phyloP scores from a whole-genome alignment of 1,139 yeast genomes.

The Groenewaldozyma sp. region DNA sequence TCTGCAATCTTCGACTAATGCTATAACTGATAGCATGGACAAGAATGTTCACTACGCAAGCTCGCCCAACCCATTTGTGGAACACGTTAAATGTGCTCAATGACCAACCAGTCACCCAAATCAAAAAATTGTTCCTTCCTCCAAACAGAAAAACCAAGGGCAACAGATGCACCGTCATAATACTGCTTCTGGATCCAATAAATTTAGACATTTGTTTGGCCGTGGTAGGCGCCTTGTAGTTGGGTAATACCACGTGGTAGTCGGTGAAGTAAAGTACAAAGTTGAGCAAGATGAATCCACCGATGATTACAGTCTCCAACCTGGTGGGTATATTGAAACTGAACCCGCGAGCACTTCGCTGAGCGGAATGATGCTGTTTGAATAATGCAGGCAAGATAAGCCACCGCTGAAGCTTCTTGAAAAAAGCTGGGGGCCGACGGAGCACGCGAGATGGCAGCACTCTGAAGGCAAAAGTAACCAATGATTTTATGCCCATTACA shows the following conservation, averaged over 20 bases:
- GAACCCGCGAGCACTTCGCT: slow-evolving; percentile 21
- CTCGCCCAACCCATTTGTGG: slow-evolving; percentile 61
- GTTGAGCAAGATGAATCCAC: slow-evolving; percentile 37
- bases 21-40: slow-evolving; percentile 25
- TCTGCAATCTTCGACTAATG: slow-evolving; percentile 6
- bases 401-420: slow-evolving; percentile 12
- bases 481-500: slow-evolving; percentile 6
- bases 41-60: slow-evolving; percentile 38
- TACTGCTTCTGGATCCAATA: slow-evolving; percentile 54
- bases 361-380: slow-evolving; percentile 35
- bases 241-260: slow-evolving; percentile 34
- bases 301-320: slow-evolving; percentile 41
- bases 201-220: slow-evolving; percentile 39
- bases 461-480: slow-evolving; percentile 7
- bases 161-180: slow-evolving; percentile 38
- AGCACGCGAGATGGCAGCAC: slow-evolving; percentile 7
- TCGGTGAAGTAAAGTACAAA: slow-evolving; percentile 32
- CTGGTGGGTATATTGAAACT: slow-evolving; percentile 49
- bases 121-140: slow-evolving; percentile 59
- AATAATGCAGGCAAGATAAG: slow-evolving; percentile 37
- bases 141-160: slow-evolving; percentile 50
- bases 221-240: slow-evolving; percentile 28
- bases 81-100: slow-evolving; percentile 50
- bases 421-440: slow-evolving; percentile 9
- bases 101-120: slow-evolving; percentile 58